Evolutionary conservation across 2,329 filamentous ascomycete species (phyloP).

Genomic region (Aspergillus sp.): DNA sequence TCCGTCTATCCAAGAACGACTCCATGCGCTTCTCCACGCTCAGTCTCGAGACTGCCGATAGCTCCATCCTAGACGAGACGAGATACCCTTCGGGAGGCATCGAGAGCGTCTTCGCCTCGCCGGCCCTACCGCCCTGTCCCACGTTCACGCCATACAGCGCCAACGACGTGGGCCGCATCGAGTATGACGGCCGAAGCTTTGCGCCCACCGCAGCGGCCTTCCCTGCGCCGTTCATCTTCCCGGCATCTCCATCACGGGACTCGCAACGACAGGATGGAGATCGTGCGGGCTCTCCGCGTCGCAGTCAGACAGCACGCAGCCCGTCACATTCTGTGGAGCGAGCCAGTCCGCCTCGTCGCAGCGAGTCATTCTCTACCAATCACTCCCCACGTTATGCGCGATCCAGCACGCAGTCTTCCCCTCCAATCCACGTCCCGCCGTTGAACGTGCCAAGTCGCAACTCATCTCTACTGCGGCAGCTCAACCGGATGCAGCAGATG

Average conservation of each 20-base stretch:
- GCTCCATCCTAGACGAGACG: constrained; percentile 37
- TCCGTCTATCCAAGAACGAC: constrained; percentile 34
- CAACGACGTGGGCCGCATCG: constrained; percentile 34
- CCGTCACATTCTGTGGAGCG: constrained; percentile 25
- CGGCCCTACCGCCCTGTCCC: constrained; percentile 32
- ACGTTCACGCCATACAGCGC: constrained; percentile 37
- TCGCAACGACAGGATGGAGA: constrained; percentile 20
- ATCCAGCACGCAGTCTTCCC: constrained; percentile 10
- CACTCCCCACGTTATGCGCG: constrained; percentile 16
- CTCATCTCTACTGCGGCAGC: constrained; percentile 18
- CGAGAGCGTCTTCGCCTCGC: constrained; percentile 30
- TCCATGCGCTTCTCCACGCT: constrained; percentile 36
- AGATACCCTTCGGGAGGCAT: constrained; percentile 24
- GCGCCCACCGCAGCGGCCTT: constrained; percentile 23
- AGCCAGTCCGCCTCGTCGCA: constrained; percentile 27
- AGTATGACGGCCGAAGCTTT: constrained; percentile 29
- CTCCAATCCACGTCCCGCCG: constrained; percentile 15
- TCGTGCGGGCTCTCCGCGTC: constrained; percentile 28
- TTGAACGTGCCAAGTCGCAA: constrained; percentile 11
- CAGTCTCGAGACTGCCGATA: constrained; percentile 39
- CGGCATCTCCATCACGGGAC: constrained; percentile 23
- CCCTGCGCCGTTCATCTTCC: constrained; percentile 26
- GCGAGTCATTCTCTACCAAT: constrained; percentile 28
- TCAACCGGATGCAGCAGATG: constrained; percentile 27
- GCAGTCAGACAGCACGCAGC: constrained; percentile 35